Base-by-base conservation (phyloP, 495 filamentous ascomycete genomes). In the Monascus purpureus region DNA sequence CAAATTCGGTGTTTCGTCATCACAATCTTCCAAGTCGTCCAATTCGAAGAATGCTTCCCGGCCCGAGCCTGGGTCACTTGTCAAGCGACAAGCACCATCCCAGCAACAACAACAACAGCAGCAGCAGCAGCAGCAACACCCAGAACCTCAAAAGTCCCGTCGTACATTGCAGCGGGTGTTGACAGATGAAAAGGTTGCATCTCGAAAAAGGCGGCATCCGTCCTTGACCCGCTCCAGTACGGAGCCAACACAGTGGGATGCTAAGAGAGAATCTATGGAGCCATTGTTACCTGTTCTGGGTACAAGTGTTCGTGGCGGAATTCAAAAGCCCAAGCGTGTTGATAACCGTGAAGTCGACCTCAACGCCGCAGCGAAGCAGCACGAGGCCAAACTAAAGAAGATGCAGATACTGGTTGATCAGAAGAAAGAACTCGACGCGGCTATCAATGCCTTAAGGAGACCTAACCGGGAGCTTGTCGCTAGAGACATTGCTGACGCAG, bases 1-100 rank as follows among this genome's bases (percentile, higher is more conserved):
- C 37, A 94, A 94, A 53, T 72, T 95, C 6, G 86, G 87, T 9
- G 85, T 83, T 0, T 78, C 80, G 2, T 75, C 82, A 17, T 73
- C 1, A 59, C 59, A 6, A 24, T 46, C 30, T 40, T 43, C 37
- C 40, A 57, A 42, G 32, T 43, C 31, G 36, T 34, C 31, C 33
- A 41, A 25, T 36, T 19, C 45, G 4, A 48, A 42, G 40, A 55
- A 54, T 11, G 2, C 17, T 15, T 38, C 47, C 13, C 57, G 36
- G 38, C 39, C 32, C 42, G 64, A 61, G 37, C 68, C 78, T 19
- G 75, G 77, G 6, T 63, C 72, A n/a, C 61, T 63, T 20, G 42
- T 49, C 32, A 54, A 55, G 26, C 73, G 71, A 41, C 63, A 75
- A 18, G 50, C 65, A 7, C 43, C n/a, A n/a, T n/a, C 7, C 7